These are phyloP conservation scores for Phytopythium chamaehyphon DNA, from an alignment of 352 stramenopile genomes.

Conservation along the genomic window DNA sequence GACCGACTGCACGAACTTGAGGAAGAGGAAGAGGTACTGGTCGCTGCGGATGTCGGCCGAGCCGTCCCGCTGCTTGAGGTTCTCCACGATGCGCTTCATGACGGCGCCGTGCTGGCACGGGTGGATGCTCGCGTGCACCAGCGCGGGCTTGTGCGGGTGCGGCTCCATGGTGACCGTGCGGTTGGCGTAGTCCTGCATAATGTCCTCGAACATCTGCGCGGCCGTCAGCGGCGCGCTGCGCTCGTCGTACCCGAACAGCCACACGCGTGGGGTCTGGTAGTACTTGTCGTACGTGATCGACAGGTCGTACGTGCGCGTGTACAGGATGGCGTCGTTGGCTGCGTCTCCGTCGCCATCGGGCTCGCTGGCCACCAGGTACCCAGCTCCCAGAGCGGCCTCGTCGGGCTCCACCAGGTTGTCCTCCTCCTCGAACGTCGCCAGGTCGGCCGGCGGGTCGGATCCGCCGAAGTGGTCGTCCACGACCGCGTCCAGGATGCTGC, in stretches of 20 bases:
- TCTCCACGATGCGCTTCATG: slow-evolving; percentile 98
- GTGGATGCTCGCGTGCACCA: slow-evolving; percentile 95
- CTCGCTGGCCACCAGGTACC: slow-evolving; percentile 66
- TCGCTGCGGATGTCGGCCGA: slow-evolving; percentile 83
- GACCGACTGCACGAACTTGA: slow-evolving; percentile 99
- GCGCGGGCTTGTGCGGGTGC: slow-evolving; percentile 90
- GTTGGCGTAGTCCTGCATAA: slow-evolving; percentile 99
- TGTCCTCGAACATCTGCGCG: slow-evolving; percentile 97
- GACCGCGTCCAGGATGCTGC: slow-evolving; percentile 56
- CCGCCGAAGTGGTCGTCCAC: slow-evolving; percentile 68
- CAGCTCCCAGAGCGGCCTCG: slow-evolving; percentile 36
- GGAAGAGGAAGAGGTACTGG: slow-evolving; percentile 99
- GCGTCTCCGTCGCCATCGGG: slow-evolving; percentile 79
- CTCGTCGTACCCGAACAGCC: slow-evolving; percentile 96
- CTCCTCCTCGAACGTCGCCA: slow-evolving; percentile 71
- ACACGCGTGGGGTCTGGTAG: slow-evolving; percentile 99
- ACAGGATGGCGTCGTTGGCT: slow-evolving; percentile 90
- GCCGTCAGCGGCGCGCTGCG: slow-evolving; percentile 81
- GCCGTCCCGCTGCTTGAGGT: slow-evolving; percentile 75
- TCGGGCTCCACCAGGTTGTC: slow-evolving; percentile 78
- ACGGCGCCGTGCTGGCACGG: slow-evolving; percentile 97
- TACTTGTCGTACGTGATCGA: slow-evolving; percentile 99
- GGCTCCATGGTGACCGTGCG: slow-evolving; percentile 98
- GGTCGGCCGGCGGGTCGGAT: slow-evolving; percentile 21
- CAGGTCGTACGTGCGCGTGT: slow-evolving; percentile 97